Evolutionary conservation across 768 basidiomycete genomes (phyloP), one percentile per base, ranked within the genome.

Genomic region (Candolleomyces eurysporus): DNA sequence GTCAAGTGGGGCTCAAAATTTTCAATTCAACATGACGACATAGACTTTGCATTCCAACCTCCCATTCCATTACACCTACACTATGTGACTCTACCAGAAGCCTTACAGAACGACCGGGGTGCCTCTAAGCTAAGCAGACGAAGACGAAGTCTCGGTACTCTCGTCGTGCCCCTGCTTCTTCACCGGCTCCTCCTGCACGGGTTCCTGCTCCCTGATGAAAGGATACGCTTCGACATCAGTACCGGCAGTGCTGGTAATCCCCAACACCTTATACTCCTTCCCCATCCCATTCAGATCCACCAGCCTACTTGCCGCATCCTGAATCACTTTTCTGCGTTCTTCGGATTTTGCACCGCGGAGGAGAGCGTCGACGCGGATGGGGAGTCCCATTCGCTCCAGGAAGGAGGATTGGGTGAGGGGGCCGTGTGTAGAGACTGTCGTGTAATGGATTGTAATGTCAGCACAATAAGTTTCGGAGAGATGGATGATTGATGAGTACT

Each of bases 241-340:
- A 36, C 10, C 30, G 36, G 32, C 22, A 16, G 22, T 48, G 59
- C 67, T 72, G 19, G 77, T 76, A 40, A 84, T 71, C 9, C 87
- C 94, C 71, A 98, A 75, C 17, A 98, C 82, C 72, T 88, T 82
- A 69, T 98, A 98, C 76, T 96, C 84, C 43, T 72, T 78, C 0
- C 97, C 96, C 96, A 98, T 98, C 19, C 93, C 87, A 11, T 76
- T 75, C 1, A 79, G 79, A 71, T 97, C 91, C 17, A 94, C 83
- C n/a, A 98, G 76, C 62, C 95, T 75, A 59, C 80, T 72, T 22
- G 87, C 91, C 0, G 86, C 88, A 26, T 79, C 75, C 22, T 75
- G 75, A 50, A 96, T 88, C 4, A 80, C 81, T 2, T 71, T 66
- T 63, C 75, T 75, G 19, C 86, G 76, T 50, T 86, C 86, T 2